Evolutionary conservation across 768 basidiomycete species (phyloP).

Genomic region (Pleurotus sapidus): DNA sequence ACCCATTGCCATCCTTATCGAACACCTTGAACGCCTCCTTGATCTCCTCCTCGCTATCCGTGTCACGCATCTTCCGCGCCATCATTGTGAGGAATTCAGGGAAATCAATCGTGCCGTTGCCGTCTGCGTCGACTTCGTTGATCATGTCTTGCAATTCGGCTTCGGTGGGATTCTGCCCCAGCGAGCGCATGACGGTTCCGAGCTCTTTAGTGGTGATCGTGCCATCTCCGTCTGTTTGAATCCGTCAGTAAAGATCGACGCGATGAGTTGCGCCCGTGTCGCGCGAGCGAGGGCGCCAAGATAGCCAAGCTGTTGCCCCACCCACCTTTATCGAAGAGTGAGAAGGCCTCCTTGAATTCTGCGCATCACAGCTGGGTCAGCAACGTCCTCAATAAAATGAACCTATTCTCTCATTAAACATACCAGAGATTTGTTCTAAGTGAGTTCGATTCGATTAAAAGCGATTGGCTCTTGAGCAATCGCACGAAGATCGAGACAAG

Average conservation of each 20-base stretch:
- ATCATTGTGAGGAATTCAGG: conserved; percentile 84
- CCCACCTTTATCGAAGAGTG: conserved; percentile 93
- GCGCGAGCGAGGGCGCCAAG: not conserved
- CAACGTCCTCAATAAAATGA: not conserved
- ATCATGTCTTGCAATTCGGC: conserved; percentile 94
- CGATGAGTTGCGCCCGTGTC: not conserved
- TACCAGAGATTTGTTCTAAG: conserved; percentile 89
- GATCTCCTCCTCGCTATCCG: conserved; percentile 92
- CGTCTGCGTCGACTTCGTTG: conserved; percentile 83
- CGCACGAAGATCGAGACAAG: conserved; percentile 1
- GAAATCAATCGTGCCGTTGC: conserved; percentile 85
- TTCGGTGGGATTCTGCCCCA: conserved; percentile 92
- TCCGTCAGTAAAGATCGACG: not conserved
- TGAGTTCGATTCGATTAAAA: conserved; percentile 4
- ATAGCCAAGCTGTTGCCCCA: conserved; percentile 13
- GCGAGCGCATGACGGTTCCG: conserved; percentile 90
- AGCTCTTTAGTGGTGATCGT: conserved; percentile 90
- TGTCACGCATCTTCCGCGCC: conserved; percentile 88
- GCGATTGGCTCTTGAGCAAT: not conserved
- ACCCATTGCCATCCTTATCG: conserved; percentile 19
- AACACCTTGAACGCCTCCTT: conserved; percentile 90
- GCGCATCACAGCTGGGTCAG: conserved; percentile 2
- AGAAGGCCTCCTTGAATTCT: conserved; percentile 99
- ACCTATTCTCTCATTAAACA: conserved; percentile 17
- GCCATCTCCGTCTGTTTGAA: conserved; percentile 76